phyloP scores from a whole-genome alignment of 2,329 filamentous ascomycete species.

The Paecilomyces niveus region DNA sequence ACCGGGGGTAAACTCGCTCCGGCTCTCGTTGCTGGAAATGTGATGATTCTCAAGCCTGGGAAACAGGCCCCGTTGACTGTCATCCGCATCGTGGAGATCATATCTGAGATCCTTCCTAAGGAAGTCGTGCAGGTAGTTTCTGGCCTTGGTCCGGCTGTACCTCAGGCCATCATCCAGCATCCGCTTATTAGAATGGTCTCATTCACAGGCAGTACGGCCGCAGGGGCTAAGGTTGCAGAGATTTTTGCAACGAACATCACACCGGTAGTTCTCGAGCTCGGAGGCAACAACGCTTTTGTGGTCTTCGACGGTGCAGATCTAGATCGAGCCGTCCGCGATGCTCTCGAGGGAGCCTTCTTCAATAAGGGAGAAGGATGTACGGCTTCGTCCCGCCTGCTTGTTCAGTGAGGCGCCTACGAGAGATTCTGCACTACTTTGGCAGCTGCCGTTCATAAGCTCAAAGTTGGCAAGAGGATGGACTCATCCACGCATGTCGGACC shows the following conservation, averaged over 20 bases:
- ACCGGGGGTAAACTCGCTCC: slow-evolving; percentile 18
- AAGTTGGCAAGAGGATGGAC: neutral
- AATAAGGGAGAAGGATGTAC: slow-evolving; percentile 62
- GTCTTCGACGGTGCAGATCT: slow-evolving; percentile 42
- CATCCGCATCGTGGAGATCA: slow-evolving; percentile 13
- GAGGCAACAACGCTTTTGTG: slow-evolving; percentile 40
- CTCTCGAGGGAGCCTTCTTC: slow-evolving; percentile 46
- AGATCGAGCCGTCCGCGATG: slow-evolving; percentile 34
- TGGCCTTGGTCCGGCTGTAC: slow-evolving; percentile 7
- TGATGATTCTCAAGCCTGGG: slow-evolving; percentile 19
- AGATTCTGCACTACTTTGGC: neutral
- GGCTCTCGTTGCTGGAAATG: slow-evolving; percentile 19
- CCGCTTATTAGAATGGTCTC: slow-evolving; percentile 31
- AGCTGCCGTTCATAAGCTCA: neutral
- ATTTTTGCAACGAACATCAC: slow-evolving; percentile 36
- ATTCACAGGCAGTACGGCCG: slow-evolving; percentile 39
- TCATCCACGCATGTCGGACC: neutral
- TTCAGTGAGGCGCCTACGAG: slow-evolving; percentile 39
- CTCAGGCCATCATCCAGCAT: slow-evolving; percentile 4
- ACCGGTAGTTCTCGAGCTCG: slow-evolving; percentile 42
- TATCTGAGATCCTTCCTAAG: slow-evolving; percentile 7
- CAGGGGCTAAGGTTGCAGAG: slow-evolving; percentile 36
- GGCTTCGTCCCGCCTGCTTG: slow-evolving; percentile 57
- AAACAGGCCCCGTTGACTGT: slow-evolving; percentile 16
- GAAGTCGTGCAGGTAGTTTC: slow-evolving; percentile 9